A percentile compares a stretch with the other conserved stretches of the same genome.
phyloP scores from a whole-genome alignment of 139 green algal genomes.

The Volvox reticuliferus region DNA sequence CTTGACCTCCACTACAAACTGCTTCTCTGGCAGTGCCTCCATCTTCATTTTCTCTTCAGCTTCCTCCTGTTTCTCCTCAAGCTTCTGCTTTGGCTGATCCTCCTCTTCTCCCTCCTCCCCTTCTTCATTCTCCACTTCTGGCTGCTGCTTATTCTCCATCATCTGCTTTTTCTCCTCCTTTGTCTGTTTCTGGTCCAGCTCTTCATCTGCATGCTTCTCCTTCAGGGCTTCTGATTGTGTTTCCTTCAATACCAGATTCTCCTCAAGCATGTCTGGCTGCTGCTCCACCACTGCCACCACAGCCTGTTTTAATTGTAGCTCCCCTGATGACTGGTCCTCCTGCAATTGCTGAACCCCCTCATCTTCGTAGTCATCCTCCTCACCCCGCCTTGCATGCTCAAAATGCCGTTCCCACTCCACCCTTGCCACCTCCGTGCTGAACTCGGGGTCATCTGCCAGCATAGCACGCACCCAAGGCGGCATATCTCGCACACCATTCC shows the following conservation, averaged over 20 bases:
- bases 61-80: not conserved
- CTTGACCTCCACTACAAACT: no score
- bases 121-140: no score
- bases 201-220: no score
- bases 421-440: not conserved
- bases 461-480: not conserved
- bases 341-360: no score
- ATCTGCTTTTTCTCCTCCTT: no score
- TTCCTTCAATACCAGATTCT: no score
- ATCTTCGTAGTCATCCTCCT: not conserved
- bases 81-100: not conserved
- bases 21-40: no score
- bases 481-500: constrained; percentile 12
- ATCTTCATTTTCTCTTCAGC: no score
- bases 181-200: not conserved
- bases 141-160: not conserved
- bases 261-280: not conserved
- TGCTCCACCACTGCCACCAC: not conserved
- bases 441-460: constrained; percentile 32
- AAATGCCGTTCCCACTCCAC: not conserved
- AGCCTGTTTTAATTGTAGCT: no score
- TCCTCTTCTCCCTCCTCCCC: not conserved
- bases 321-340: no score
- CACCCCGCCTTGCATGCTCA: not conserved
- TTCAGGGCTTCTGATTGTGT: no score